Percentiles rank a stretch among this genome's conserved stretches.
Evolutionary conservation across 176 grass and related monocot genomes (phyloP).

Genomic region (Otatea glauca): DNA sequence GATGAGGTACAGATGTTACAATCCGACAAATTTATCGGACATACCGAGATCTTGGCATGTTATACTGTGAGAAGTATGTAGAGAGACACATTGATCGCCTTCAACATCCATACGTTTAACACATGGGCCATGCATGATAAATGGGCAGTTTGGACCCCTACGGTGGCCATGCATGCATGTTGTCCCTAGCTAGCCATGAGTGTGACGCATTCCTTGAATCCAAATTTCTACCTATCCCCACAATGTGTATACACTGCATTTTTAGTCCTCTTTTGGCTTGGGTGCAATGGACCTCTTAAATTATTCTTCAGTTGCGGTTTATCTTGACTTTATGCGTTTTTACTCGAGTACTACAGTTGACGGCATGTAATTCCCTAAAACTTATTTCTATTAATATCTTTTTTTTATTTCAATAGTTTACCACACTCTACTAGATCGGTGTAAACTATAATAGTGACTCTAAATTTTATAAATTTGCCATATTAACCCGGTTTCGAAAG

Average conservation of each 20-base stretch:
- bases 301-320: not conserved
- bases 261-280: not conserved
- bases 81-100: slow-evolving; percentile 25
- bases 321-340: no score
- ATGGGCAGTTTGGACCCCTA: slow-evolving; percentile 28
- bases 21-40: slow-evolving; percentile 31
- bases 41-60: slow-evolving; percentile 38
- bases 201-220: slow-evolving; percentile 17
- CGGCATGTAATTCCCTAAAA: not conserved
- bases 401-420: no score
- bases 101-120: slow-evolving; percentile 22
- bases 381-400: no score
- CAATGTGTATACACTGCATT: not conserved
- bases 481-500: no score
- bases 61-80: not conserved
- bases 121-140: slow-evolving; percentile 23
- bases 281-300: not conserved
- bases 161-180: slow-evolving; percentile 9
- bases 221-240: not conserved
- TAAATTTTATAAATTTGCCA: no score
- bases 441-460: no score
- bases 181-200: not conserved
- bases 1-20: not conserved
- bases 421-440: no score
- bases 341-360: not conserved